Evolutionary conservation across 1,139 yeast species (phyloP).

Genomic region (Ashbya aceris): DNA sequence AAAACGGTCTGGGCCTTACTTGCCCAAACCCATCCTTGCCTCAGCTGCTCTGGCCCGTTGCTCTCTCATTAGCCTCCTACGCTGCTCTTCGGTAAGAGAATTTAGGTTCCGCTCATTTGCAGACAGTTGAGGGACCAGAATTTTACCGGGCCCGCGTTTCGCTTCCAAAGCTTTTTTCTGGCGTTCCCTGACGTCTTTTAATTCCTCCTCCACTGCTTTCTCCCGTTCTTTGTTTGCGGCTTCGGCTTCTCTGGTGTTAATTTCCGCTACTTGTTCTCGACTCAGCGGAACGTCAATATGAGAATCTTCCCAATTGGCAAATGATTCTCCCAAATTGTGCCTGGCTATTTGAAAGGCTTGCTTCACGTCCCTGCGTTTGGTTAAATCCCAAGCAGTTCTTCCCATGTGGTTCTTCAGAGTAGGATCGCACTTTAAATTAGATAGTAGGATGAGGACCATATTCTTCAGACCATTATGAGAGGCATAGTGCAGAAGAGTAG

Average conservation of each 20-base stretch:
- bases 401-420: constrained; percentile 43
- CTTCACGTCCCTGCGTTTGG: constrained; percentile 37
- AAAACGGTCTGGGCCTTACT: constrained; percentile 1
- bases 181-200: constrained; percentile 25
- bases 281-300: constrained; percentile 59
- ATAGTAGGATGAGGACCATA: constrained; percentile 57
- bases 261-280: constrained; percentile 49
- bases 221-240: constrained; percentile 30
- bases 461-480: constrained; percentile 58
- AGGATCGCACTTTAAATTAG: constrained; percentile 66
- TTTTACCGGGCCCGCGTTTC: constrained; percentile 26
- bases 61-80: constrained; percentile 75
- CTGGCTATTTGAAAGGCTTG: constrained; percentile 65
- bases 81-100: constrained; percentile 55
- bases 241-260: constrained; percentile 35
- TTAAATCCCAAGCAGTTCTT: constrained; percentile 56
- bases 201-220: constrained; percentile 29
- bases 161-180: constrained; percentile 17
- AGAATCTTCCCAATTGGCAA: constrained; percentile 61
- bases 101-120: constrained; percentile 26
- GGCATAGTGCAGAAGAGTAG: constrained; percentile 76
- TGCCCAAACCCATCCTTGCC: constrained; percentile 45
- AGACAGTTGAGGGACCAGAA: constrained; percentile 19
- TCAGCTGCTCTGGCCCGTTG: constrained; percentile 96
- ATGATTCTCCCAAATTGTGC: constrained; percentile 53